Base-by-base conservation (phyloP, 805 yeast species). In the Yamadazyma scolyti region DNA sequence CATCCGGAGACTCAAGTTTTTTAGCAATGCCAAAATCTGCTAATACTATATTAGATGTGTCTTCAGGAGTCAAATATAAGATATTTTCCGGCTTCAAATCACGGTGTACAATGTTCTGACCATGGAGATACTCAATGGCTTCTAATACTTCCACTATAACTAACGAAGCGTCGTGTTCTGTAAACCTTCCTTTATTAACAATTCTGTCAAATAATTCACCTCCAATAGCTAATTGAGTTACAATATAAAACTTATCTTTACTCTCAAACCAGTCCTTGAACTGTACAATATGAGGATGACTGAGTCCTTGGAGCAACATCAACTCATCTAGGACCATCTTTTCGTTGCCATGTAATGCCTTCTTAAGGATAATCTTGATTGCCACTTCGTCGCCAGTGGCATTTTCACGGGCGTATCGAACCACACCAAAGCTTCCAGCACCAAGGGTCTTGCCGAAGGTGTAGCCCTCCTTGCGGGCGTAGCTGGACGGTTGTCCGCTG, bases 1-100 rank as follows among this genome's bases (percentile, higher is more conserved):
- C 86, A 44, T 77, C 73, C 3, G 76, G 70, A 9, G 68, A 56
- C 36, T 69, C 66, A 42, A 90, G 62, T 46, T 75, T 72, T 55
- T 86, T 86, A 20, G 97, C 96, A 40, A 90, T 93, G 29, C 98
- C 98, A 57, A 90, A 90, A 61, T 90, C 98, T 1, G 97, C 96
- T 42, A 90, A 66, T 8, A 89, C 96, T 20, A 90, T 68, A 33
- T 75, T 78, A 6, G 95, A 79, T 39, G 78, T 69, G 4, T 56
- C 52, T 6, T 64, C 62, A 2, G 57, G 50, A n/a, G 73, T 65
- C 29, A 85, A 58, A 52, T 86, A 89, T 28, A 90, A 68, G 27
- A 90, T 73, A 58, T 90, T 90, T 54, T 90, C 98, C 3, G 97
- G 97, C 59, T 90, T 90, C 48, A 90, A 71, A 55, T 90, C 97